Evolutionary conservation across 805 yeast species (phyloP).

Genomic region (Barnettozyma sp.): DNA sequence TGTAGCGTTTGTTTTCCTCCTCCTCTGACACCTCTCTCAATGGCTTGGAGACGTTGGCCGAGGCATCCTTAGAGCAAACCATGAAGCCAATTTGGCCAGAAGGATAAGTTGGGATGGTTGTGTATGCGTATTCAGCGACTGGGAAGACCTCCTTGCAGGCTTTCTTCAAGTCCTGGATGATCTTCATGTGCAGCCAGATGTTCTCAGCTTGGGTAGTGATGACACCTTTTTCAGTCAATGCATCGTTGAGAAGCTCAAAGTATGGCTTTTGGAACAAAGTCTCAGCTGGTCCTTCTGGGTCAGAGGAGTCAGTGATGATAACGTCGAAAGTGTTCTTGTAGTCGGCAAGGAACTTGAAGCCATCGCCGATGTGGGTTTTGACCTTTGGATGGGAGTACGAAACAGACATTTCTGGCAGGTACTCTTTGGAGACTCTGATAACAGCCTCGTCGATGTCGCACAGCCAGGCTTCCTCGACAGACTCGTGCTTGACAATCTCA

Average conservation of each 20-base stretch:
- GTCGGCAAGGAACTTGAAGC: slow-evolving; percentile 89
- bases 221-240: slow-evolving; percentile 91
- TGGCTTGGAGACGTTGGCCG: slow-evolving; percentile 62
- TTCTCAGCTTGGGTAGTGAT: slow-evolving; percentile 92
- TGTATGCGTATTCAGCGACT: slow-evolving; percentile 82
- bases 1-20: slow-evolving; percentile 58
- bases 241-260: slow-evolving; percentile 74
- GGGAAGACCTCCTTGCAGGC: slow-evolving; percentile 86
- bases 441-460: slow-evolving; percentile 96
- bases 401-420: slow-evolving; percentile 79
- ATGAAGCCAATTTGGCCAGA: slow-evolving; percentile 97
- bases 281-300: slow-evolving; percentile 98
- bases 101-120: slow-evolving; percentile 94
- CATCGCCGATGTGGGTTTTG: slow-evolving; percentile 88
- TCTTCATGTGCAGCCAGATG: slow-evolving; percentile 85
- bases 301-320: slow-evolving; percentile 94
- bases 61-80: slow-evolving; percentile 80
- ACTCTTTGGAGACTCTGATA: slow-evolving; percentile 77
- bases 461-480: slow-evolving; percentile 81
- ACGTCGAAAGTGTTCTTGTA: slow-evolving; percentile 86
- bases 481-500: slow-evolving; percentile 84
- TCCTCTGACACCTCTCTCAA: slow-evolving; percentile 54
- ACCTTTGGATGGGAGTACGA: slow-evolving; percentile 86
- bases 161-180: slow-evolving; percentile 73
- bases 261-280: slow-evolving; percentile 87